Conservation (phyloP, 2,329 filamentous ascomycete species). For the Arthrobotrys sphaeroides region DNA sequence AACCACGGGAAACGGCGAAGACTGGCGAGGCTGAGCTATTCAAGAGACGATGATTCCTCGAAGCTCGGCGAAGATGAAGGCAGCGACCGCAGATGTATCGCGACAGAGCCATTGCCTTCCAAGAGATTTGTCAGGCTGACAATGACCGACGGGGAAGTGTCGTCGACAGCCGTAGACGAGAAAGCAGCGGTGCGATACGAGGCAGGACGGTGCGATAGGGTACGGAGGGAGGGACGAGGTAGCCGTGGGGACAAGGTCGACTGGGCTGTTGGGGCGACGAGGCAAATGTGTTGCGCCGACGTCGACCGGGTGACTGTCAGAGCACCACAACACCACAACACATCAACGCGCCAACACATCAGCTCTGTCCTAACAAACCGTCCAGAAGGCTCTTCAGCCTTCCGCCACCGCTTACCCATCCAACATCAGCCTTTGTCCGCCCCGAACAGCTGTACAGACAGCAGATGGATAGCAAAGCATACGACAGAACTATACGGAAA, state of each 20-base stretch:
- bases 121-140: slow-evolving; percentile 29
- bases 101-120: slow-evolving; percentile 35
- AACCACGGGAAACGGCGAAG: slow-evolving; percentile 37
- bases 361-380: too few relatives aligned
- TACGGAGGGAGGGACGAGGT: background rate
- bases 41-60: background rate
- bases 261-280: background rate
- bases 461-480: too few relatives aligned
- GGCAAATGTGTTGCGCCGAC: slow-evolving; percentile 25
- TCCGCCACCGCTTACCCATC: background rate
- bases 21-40: slow-evolving; percentile 29
- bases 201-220: too few relatives aligned
- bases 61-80: slow-evolving; percentile 22
- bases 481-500: too few relatives aligned
- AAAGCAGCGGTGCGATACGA: background rate
- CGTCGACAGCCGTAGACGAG: background rate
- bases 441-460: too few relatives aligned
- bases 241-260: background rate
- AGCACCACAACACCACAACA: slow-evolving; percentile 32
- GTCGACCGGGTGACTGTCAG: slow-evolving; percentile 8
- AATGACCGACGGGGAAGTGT: slow-evolving; percentile 17
- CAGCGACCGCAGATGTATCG: slow-evolving; percentile 24
- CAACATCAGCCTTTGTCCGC: background rate
- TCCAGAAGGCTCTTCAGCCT: background rate
- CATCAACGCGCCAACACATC: too few relatives aligned